Evolutionary conservation across 148 eudicot genomes (phyloP).

Genomic region (Pouteria glomerata): DNA sequence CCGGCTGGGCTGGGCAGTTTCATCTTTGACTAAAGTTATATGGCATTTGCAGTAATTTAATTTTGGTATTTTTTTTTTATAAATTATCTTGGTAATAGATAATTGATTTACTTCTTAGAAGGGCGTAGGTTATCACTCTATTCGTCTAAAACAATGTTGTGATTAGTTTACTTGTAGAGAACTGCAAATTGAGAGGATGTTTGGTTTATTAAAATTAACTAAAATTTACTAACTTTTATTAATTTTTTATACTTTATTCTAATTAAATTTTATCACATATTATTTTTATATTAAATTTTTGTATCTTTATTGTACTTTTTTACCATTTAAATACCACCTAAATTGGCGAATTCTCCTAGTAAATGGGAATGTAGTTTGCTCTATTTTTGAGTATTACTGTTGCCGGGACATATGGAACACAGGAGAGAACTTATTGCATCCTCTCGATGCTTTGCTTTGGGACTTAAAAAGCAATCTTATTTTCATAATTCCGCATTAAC

Average conservation of each 20-base stretch:
- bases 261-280: too few relatives aligned
- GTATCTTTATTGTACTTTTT: too few relatives aligned
- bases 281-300: too few relatives aligned
- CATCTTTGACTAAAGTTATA: background rate
- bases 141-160: background rate
- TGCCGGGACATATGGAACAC: background rate
- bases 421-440: background rate
- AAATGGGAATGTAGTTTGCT: constrained; percentile 1
- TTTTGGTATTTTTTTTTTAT: background rate
- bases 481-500: too few relatives aligned
- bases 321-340: too few relatives aligned
- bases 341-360: background rate
- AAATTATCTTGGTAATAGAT: background rate
- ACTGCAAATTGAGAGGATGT: background rate
- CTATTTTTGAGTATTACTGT: background rate
- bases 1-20: too few relatives aligned
- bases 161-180: background rate
- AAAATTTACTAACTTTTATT: too few relatives aligned
- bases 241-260: too few relatives aligned
- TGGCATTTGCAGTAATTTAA: background rate
- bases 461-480: too few relatives aligned
- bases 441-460: background rate
- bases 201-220: too few relatives aligned
- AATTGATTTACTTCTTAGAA: background rate
- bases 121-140: background rate